Percentiles rank a stretch among this genome's conserved stretches.
Conservation (phyloP, 140 eudicot species). For the Cichorium intybus region DNA sequence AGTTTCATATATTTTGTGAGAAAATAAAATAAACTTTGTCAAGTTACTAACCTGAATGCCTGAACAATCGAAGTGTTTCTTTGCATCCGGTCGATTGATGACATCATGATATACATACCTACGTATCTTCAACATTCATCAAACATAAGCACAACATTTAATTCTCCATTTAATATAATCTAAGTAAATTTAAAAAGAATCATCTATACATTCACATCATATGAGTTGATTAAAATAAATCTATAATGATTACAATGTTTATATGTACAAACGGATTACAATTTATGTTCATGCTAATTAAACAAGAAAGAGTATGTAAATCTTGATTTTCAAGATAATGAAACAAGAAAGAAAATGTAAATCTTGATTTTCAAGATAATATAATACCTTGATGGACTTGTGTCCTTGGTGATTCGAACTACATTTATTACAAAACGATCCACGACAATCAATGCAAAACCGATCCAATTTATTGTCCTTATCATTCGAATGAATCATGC, state of each 20-base stretch:
- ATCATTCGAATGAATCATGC: constrained; percentile 22
- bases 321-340: not conserved
- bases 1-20: no score
- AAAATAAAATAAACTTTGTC: no score
- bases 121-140: constrained; percentile 33
- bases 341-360: not conserved
- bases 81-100: constrained; percentile 43
- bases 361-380: not conserved
- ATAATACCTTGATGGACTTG: constrained; percentile 33
- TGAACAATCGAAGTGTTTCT: constrained; percentile 46
- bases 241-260: not conserved
- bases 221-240: not conserved
- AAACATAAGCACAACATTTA: not conserved
- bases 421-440: constrained; percentile 39
- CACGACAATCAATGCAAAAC: constrained; percentile 39
- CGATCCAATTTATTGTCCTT: constrained; percentile 39
- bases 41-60: constrained; percentile 43
- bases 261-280: not conserved
- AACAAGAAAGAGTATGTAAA: not conserved
- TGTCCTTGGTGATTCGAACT: constrained; percentile 38
- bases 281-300: not conserved
- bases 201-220: not conserved
- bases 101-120: constrained; percentile 42
- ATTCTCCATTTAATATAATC: not conserved
- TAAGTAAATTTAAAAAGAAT: not conserved